A percentile compares a stretch with the other conserved stretches of the same genome.
Conservation (phyloP, 164 flowering plant genomes). For the Magnolia officinalis region DNA sequence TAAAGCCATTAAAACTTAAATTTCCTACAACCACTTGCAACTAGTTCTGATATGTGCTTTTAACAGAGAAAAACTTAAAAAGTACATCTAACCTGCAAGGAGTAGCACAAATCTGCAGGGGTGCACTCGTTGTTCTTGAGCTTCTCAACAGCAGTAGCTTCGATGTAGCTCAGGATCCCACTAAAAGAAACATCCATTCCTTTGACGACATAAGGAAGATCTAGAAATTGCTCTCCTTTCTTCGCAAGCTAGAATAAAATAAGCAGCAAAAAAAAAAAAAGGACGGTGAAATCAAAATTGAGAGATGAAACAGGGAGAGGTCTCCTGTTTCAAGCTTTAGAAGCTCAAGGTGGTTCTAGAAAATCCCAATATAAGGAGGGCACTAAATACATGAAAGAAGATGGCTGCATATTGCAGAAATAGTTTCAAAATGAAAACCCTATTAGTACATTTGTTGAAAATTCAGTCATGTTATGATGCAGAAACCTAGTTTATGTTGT, state of each 20-base stretch:
- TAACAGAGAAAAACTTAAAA: neutral
- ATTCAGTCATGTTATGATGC: neutral
- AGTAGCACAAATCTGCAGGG: slow-evolving; percentile 95
- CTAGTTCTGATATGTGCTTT: neutral
- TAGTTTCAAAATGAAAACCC: too few species aligned
- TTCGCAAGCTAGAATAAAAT: slow-evolving; percentile 67
- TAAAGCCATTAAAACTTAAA: neutral
- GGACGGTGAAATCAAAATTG: neutral
- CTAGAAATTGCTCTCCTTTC: slow-evolving; percentile 81
- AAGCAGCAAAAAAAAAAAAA: neutral
- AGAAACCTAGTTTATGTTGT: neutral
- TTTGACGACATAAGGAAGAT: slow-evolving; percentile 91
- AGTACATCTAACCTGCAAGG: slow-evolving; percentile 59
- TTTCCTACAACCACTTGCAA: neutral
- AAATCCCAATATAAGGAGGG: neutral
- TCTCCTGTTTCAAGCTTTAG: too few species aligned
- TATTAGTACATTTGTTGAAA: neutral
- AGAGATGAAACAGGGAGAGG: neutral
- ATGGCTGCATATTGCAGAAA: neutral
- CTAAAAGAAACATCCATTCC: slow-evolving; percentile 99
- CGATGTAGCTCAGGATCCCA: slow-evolving; percentile 87
- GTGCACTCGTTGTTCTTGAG: slow-evolving; percentile 90
- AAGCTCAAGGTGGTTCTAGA: neutral
- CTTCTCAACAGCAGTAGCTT: slow-evolving; percentile 85
- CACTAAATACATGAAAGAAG: neutral